phyloP scores from a whole-genome alignment of 2,329 filamentous ascomycete species.

The Mycosphaerella sp. region DNA sequence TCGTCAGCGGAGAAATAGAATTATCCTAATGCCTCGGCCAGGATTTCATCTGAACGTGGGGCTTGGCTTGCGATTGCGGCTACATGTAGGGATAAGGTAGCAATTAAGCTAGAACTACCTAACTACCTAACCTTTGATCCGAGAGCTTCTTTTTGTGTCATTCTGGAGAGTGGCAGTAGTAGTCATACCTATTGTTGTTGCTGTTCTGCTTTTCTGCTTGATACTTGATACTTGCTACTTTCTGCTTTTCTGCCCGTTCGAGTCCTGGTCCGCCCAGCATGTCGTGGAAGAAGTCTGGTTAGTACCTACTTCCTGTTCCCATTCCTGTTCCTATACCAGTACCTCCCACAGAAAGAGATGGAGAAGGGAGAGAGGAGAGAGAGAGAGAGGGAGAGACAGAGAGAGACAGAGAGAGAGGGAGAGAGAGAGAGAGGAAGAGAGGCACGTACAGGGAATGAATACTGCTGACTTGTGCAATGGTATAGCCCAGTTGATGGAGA shows the following conservation, averaged over 20 bases:
- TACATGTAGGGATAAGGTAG: no score
- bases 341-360: no score
- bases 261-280: constrained; percentile 24
- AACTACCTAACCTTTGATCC: constrained; percentile 12
- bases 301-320: constrained; percentile 5
- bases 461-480: constrained; percentile 12
- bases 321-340: no score
- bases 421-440: no score
- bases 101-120: no score
- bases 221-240: constrained; percentile 17
- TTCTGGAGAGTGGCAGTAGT: constrained; percentile 9
- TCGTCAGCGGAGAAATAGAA: no score
- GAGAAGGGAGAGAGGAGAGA: no score
- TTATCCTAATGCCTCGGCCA: no score
- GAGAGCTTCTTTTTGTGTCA: constrained; percentile 8
- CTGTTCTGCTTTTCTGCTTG: not conserved
- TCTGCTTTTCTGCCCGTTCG: constrained; percentile 10
- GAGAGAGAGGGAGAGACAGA: not conserved
- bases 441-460: not conserved
- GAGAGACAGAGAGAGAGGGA: not conserved
- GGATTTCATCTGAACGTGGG: no score
- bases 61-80: no score
- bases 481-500: constrained; percentile 28
- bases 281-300: constrained; percentile 32
- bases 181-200: constrained; percentile 1